Conservation (phyloP, 306 rosid genomes). For the Mimosa pudica region DNA sequence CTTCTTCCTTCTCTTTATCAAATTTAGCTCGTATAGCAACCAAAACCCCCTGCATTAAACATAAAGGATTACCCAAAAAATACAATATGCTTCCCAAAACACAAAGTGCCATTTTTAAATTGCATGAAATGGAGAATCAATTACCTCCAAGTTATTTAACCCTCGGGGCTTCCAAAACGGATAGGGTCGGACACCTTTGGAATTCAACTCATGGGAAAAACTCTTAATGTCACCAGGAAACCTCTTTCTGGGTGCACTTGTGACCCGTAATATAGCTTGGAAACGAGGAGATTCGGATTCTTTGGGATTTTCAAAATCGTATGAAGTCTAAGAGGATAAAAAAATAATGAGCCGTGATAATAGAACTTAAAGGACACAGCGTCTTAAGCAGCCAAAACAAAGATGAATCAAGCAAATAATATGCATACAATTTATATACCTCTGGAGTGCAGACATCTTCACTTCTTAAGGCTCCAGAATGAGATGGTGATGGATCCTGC, state of each 20-base stretch:
- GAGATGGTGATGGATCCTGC: slow-evolving; percentile 56
- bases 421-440: slow-evolving; percentile 49
- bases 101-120: slow-evolving; percentile 22
- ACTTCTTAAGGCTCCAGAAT: slow-evolving; percentile 67
- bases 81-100: slow-evolving; percentile 32
- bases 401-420: slow-evolving; percentile 1
- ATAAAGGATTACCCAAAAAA: slow-evolving; percentile 11
- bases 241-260: slow-evolving; percentile 97
- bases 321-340: slow-evolving; percentile 55
- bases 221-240: slow-evolving; percentile 91
- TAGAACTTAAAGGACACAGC: slow-evolving; percentile 18
- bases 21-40: slow-evolving; percentile 81
- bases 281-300: slow-evolving; percentile 99
- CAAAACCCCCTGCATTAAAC: slow-evolving; percentile 77
- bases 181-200: slow-evolving; percentile 93
- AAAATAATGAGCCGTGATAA: slow-evolving; percentile 35
- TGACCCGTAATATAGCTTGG: slow-evolving; percentile 94
- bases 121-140: slow-evolving; percentile 32
- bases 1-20: slow-evolving; percentile 97
- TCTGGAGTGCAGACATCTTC: slow-evolving; percentile 88
- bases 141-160: slow-evolving; percentile 90
- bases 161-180: slow-evolving; percentile 95
- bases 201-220: slow-evolving; percentile 95
- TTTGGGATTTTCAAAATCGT: slow-evolving; percentile 93
- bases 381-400: slow-evolving; percentile 30